Conservation (phyloP, 768 basidiomycete species). For the Auricularia auricula-judae region DNA sequence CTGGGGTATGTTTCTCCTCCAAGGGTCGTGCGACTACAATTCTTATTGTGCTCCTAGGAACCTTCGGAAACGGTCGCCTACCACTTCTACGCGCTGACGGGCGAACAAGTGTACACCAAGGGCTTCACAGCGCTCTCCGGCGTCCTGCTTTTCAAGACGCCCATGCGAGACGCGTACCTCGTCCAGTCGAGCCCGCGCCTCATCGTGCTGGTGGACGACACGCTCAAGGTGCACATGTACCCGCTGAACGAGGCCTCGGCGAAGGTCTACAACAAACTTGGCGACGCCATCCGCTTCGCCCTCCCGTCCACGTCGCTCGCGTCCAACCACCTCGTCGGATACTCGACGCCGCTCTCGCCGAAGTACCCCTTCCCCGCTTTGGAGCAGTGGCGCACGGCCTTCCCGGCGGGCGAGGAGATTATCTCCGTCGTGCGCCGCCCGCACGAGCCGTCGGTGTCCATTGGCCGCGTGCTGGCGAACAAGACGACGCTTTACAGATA, state of each 20-base stretch:
- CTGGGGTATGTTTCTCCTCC: slow-evolving; percentile 38
- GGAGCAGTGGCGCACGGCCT: slow-evolving; percentile 22
- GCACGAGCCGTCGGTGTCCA: slow-evolving; percentile 52
- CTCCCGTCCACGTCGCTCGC: slow-evolving; percentile 33
- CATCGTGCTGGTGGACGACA: not conserved
- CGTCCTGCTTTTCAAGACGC: slow-evolving; percentile 37
- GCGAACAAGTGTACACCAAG: slow-evolving; percentile 49
- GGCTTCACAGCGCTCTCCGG: slow-evolving; percentile 54
- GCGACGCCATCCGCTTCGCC: slow-evolving; percentile 43
- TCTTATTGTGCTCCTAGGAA: slow-evolving; percentile 25
- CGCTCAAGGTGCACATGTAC: slow-evolving; percentile 47
- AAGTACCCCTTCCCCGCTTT: not conserved
- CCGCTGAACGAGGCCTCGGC: slow-evolving; percentile 43
- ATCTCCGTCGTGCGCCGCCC: slow-evolving; percentile 36
- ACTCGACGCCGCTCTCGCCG: slow-evolving; percentile 15
- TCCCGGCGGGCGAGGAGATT: slow-evolving; percentile 50
- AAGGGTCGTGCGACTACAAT: not conserved
- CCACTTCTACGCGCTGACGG: slow-evolving; percentile 69
- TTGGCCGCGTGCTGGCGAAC: slow-evolving; percentile 80
- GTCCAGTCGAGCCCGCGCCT: not conserved
- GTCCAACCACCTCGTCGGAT: slow-evolving; percentile 37
- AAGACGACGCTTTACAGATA: slow-evolving; percentile 90
- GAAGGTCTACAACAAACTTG: slow-evolving; percentile 31
- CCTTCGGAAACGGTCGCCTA: slow-evolving; percentile 64
- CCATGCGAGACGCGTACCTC: slow-evolving; percentile 21